Base-by-base conservation (phyloP, 164 flowering plant species). In the Aristolochia contorta region DNA sequence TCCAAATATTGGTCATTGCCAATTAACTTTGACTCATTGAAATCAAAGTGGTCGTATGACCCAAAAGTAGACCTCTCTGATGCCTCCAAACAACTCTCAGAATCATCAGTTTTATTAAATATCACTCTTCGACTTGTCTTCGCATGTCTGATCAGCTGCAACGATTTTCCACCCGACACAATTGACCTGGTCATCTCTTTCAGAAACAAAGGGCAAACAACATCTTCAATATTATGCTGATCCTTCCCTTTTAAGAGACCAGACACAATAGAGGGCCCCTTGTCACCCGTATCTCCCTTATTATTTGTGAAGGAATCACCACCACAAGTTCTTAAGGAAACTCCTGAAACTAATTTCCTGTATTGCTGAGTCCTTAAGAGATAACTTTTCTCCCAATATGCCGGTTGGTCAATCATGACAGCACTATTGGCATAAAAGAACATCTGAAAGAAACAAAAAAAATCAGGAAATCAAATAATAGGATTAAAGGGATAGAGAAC, bases 301-400 rank as follows among this genome's bases (percentile, higher is more conserved):
- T 66, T 65, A 63, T 27, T 62, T 56, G 37, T 18, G 57, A 49
- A 6, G 22, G 74, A 51, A 14, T 66, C 72, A 51, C 57, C 65
- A 58, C 54, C 59, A 67, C 37, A 57, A 24, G 59, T 49, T 23
- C 57, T 41, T 23, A 64, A 43, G 55, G 76, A 57, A 20, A 41
- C 49, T 64, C 68, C 77, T 60, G 57, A 32, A 58, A 69, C 77
- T 21, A 62, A 55, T 62, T 68, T 82, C 53, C 61, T 64, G 57
- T 45, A 16, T 47, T 67, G 65, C 48, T 60, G 47, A 22, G 63
- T 61, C 75, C 94, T 84, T 56, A 75, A 69, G 21, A 79, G 72
- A 79, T 83, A 94, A 71, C 99, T 83, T 71, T 81, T 87, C 77
- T 91, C 96, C 99, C 99, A 94, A 62, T 86, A 91, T 27, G 83